Percentiles rank a stretch among this genome's conserved stretches.
Conservation (phyloP, 305 asterid species). For the Fraxinus velutina region DNA sequence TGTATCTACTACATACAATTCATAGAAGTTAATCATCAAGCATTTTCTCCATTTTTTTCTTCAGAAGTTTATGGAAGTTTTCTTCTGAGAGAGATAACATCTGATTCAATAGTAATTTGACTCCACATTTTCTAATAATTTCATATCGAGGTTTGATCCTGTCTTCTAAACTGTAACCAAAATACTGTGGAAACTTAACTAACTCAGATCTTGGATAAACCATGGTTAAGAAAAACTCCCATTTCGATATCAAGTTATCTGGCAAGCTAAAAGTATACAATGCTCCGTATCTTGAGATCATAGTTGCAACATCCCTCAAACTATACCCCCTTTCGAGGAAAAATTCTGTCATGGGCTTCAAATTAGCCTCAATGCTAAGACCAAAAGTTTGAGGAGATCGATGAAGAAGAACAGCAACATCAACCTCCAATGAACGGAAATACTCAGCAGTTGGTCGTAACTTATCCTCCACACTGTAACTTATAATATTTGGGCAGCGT, state of each 20-base stretch:
- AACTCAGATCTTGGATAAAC: conserved; percentile 64
- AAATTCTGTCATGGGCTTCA: conserved; percentile 77
- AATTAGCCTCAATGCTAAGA: conserved; percentile 69
- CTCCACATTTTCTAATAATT: conserved; percentile 52
- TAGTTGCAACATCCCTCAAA: conserved; percentile 50
- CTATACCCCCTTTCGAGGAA: conserved; percentile 66
- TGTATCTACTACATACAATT: neutral
- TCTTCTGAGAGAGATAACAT: conserved; percentile 60
- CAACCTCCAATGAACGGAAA: conserved; percentile 64
- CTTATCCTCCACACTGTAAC: conserved; percentile 85
- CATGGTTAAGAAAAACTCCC: conserved; percentile 73
- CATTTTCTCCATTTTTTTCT: conserved; percentile 54
- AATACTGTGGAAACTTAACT: conserved; percentile 84
- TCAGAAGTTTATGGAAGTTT: conserved; percentile 54
- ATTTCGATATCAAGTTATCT: conserved; percentile 62
- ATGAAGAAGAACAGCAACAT: conserved; percentile 59
- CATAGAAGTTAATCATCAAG: conserved; percentile 12
- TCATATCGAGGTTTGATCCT: conserved; percentile 80
- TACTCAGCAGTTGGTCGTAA: conserved; percentile 81
- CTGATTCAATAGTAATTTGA: conserved; percentile 63
- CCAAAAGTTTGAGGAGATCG: conserved; percentile 90
- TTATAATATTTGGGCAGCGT: conserved; percentile 74
- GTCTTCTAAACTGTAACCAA: conserved; percentile 77
- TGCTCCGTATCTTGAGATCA: conserved; percentile 74
- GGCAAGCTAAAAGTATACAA: conserved; percentile 74